Evolutionary conservation across 257 asterid species (phyloP).

Genomic region (Solanum tacnaense): DNA sequence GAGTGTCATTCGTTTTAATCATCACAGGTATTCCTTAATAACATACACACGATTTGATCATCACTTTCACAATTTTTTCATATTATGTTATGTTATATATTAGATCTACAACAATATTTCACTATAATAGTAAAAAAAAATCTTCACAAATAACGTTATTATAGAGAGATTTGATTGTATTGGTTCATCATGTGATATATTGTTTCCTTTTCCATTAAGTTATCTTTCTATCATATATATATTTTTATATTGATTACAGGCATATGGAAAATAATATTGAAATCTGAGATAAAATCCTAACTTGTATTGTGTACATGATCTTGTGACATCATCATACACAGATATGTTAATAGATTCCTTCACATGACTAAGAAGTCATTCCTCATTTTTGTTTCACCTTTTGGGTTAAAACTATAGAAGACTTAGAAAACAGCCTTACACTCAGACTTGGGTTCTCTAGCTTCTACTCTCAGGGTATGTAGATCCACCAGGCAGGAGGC

Average conservation of each 20-base stretch:
- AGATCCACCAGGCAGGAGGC: too few species aligned
- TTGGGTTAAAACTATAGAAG: background rate
- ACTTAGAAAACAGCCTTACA: too few species aligned
- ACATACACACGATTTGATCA: too few species aligned
- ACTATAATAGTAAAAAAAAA: background rate
- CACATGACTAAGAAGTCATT: background rate
- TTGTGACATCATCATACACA: background rate
- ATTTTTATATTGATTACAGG: background rate
- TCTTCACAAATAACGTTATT: background rate
- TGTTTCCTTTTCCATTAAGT: background rate
- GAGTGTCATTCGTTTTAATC: too few species aligned
- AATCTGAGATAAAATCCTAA: background rate
- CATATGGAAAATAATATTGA: background rate
- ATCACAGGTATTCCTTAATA: too few species aligned
- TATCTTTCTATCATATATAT: background rate
- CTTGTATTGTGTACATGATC: background rate
- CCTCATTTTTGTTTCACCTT: background rate
- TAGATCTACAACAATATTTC: background rate
- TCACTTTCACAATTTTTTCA: background rate
- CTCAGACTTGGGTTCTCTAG: too few species aligned
- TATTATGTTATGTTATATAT: background rate
- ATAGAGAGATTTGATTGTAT: background rate
- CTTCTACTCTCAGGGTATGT: too few species aligned
- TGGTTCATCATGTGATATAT: background rate
- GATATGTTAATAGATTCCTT: background rate